phyloP scores from a whole-genome alignment of 768 basidiomycete genomes.

The Boletus rubescentipes region DNA sequence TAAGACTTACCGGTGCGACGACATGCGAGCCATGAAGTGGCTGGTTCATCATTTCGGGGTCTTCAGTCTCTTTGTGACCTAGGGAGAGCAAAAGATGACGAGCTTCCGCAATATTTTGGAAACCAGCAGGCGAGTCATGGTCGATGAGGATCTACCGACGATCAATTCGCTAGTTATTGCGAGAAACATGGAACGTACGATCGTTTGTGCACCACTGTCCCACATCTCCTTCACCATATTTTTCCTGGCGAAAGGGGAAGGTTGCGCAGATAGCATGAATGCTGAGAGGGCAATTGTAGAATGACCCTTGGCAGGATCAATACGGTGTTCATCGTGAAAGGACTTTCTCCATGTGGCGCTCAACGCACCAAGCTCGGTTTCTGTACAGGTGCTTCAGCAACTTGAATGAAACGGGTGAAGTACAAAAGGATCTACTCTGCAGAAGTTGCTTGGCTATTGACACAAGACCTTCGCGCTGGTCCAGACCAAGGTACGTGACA shows the following conservation, averaged over 20 bases:
- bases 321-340: constrained; percentile 48
- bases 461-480: constrained; percentile 71
- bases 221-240: constrained; percentile 81
- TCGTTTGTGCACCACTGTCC: constrained; percentile 84
- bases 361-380: constrained; percentile 45
- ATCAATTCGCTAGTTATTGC: constrained; percentile 10
- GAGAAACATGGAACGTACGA: constrained; percentile 43
- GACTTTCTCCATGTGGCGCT: constrained; percentile 55
- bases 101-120: constrained; percentile 75
- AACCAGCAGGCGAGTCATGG: constrained; percentile 73
- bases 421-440: constrained; percentile 40
- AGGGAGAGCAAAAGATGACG: constrained; percentile 67
- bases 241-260: constrained; percentile 59
- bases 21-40: constrained; percentile 67
- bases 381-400: constrained; percentile 35
- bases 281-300: constrained; percentile 76
- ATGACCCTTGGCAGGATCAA: constrained; percentile 42
- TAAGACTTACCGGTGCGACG: constrained; percentile 76
- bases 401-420: not conserved
- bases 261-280: constrained; percentile 78
- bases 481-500: constrained; percentile 68
- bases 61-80: constrained; percentile 58
- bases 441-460: constrained; percentile 65
- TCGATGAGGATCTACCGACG: constrained; percentile 76
- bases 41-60: constrained; percentile 38